Evolutionary conservation across 2,329 filamentous ascomycete genomes (phyloP), one percentile per base, ranked within the genome.

Genomic region (Nannizzia gypsea): DNA sequence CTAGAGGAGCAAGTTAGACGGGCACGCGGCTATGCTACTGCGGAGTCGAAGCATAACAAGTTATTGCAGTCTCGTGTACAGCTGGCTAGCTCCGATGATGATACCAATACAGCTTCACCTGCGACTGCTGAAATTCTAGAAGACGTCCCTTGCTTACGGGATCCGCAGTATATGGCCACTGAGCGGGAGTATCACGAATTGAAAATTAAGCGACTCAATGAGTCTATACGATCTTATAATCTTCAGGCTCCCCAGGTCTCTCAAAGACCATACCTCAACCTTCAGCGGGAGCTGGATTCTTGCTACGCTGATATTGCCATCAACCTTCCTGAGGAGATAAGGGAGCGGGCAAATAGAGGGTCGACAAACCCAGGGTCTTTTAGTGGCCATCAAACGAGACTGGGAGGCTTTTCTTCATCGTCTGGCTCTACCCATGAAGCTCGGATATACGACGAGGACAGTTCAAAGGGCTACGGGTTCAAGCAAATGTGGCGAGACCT

Each of bases 281-380:
- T 97, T 6, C 83, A 90, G 50, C 83, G 92, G 56, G 93, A 99
- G 73, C 79, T 97, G 15, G 80, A 80, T 31, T 79, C 82, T 2
- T 96, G 91, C 70, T 97, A 85, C 69, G 87, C 90, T 0, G 91
- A 96, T 62, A 86, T 95, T 1, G 92, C 92, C 5, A 90, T 90
- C 0, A 77, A 80, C 54, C 73, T 97, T 3, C 83, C 90, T 0
- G 78, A 80, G 1, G 85, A 85, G 63, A 93, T 97, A 62, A 80
- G 81, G 60, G 81, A 88, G 28, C 79, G 90, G 20, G 88, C 89
- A 4, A 72, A 2, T 74, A 15, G 76, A 62, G 65, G 75, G 63
- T 64, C 75, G 54, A 2, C 61, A 48, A 48, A 59, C 24, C n/a
- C 28, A 4, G 26, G 28, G 5, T 11, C 26, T 34, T 17, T 26